Base-by-base conservation (phyloP, 2,329 filamentous ascomycete genomes). In the Diaporthe sp. region DNA sequence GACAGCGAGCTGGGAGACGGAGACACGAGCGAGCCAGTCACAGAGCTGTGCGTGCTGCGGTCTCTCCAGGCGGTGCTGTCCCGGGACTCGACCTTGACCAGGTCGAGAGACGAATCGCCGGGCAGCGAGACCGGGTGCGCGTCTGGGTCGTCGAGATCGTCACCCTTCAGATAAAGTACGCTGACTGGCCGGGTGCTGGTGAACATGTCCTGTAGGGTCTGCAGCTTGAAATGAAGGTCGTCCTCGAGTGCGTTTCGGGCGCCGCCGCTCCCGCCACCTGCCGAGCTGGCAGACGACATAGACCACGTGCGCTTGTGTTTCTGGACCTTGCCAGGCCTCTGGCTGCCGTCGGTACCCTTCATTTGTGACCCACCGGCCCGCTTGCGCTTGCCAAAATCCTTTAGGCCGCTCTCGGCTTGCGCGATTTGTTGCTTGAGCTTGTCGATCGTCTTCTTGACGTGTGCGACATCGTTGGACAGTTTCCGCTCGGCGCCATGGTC, bases 271-370 rank as follows among this genome's bases (percentile, higher is more conserved):
- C 71, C 74, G 25, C 85, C 88, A 19, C 88, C 88, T 4, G 88
- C 89, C 4, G 92, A 94, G 81, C 92, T 92, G 44, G 90, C 86
- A 8, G 96, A 98, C 34, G 95, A 96, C 89, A 98, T 95, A 13
- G 96, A 98, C 95, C 96, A 98, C 0, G 95, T 98, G 75, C 96
- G 89, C 84, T 98, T 97, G 85, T 98, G 95, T 84, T 98, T 98
- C 34, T 92, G 90, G 0, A 94, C 91, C 83, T 98, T 98, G n/a
- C 94, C 94, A 3, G 94, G 92, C 74, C 94, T 88, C 82, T 92
- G 85, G 81, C 86, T 79, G 77, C 88, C 84, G 78, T 87, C 86
- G 25, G 79, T 70, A 7, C 79, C 78, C 78, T 89, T 90, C n/a
- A 78, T 75, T 31, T 85, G 83, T 2, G 84, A 80, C 3, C 83